These are phyloP conservation scores for Fusarium duplospermum DNA, from an alignment of 2,329 filamentous ascomycete genomes.

Conservation along the genomic window DNA sequence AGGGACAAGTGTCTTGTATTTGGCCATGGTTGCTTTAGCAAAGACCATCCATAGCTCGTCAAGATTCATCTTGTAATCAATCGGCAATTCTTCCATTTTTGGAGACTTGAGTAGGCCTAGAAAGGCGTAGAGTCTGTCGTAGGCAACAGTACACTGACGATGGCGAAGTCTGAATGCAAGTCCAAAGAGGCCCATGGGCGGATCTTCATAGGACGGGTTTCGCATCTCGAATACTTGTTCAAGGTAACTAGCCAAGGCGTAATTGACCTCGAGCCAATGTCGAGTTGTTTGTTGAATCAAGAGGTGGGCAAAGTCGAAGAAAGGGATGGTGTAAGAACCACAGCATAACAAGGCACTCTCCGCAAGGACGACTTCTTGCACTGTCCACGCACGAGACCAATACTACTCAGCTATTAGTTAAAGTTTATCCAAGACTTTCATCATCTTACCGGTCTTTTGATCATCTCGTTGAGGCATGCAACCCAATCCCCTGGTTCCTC, in stretches of 20 bases:
- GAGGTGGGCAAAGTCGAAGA: conserved; percentile 18
- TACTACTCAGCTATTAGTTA: neutral
- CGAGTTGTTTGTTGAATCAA: neutral
- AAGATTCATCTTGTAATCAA: conserved; percentile 14
- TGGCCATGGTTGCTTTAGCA: conserved; percentile 13
- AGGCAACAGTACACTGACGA: conserved; percentile 9
- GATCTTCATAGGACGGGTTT: conserved; percentile 6
- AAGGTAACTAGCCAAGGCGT: conserved; percentile 12
- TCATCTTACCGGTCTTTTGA: conserved; percentile 12
- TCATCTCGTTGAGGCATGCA: conserved; percentile 13
- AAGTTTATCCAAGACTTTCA: too few species aligned
- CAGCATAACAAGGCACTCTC: conserved; percentile 1
- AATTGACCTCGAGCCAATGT: conserved; percentile 2
- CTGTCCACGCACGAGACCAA: conserved; percentile 18
- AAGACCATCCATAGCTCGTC: conserved; percentile 13
- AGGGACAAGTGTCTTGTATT: conserved; percentile 16
- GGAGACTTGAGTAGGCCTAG: conserved; percentile 4
- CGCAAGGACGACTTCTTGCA: conserved; percentile 20
- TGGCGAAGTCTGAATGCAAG: conserved; percentile 22
- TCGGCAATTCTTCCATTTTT: neutral
- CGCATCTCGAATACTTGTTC: conserved; percentile 14
- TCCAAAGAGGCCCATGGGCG: conserved; percentile 12
- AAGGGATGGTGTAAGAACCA: conserved; percentile 3
- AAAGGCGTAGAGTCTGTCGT: conserved; percentile 16
- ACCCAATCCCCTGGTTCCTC: conserved; percentile 7